phyloP scores from a whole-genome alignment of 345 rosid genomes.

The Raphanus raphanistrum region DNA sequence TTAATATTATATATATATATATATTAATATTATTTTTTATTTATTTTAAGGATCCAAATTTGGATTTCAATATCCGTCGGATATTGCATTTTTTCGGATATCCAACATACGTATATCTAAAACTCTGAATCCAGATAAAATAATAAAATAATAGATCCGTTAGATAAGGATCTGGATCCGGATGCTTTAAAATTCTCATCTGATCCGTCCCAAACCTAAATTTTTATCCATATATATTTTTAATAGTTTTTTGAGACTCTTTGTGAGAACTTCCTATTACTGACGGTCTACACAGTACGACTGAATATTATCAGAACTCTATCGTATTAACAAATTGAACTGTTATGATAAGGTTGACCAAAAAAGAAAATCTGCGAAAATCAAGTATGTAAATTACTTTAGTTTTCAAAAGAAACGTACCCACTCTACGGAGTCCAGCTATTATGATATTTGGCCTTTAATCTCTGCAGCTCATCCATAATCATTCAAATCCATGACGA shows the following conservation, averaged over 20 bases:
- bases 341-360: neutral
- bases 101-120: no score
- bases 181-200: no score
- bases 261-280: neutral
- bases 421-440: slow-evolving; percentile 4
- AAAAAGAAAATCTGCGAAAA: neutral
- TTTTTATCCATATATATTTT: no score
- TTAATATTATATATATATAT: no score
- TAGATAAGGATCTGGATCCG: no score
- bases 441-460: slow-evolving; percentile 13
- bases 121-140: no score
- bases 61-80: no score
- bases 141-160: no score
- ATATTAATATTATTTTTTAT: no score
- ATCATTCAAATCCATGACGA: slow-evolving; percentile 10
- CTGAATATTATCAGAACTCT: neutral
- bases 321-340: neutral
- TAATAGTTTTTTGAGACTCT: neutral
- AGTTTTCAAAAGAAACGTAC: neutral
- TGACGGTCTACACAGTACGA: neutral
- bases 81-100: no score
- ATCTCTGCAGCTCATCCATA: neutral
- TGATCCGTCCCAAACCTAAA: no score
- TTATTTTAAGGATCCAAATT: no score
- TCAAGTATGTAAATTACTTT: neutral